Conservation (phyloP, 495 filamentous ascomycete genomes). For the Aspergillus panamensis region DNA sequence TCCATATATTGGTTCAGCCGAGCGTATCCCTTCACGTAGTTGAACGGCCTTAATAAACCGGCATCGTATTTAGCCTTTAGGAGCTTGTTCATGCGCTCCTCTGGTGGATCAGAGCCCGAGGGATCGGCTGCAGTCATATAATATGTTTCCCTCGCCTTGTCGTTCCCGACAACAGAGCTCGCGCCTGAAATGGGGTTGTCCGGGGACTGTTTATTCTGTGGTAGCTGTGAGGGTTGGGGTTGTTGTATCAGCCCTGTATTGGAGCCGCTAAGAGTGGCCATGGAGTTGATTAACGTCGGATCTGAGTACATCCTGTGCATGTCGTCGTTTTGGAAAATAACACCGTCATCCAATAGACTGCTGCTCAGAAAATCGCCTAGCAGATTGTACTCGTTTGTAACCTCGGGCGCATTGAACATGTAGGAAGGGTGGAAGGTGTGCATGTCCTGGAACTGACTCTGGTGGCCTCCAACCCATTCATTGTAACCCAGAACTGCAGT, state of each 20-base stretch:
- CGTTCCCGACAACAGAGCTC: constrained; percentile 56
- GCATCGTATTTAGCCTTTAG: constrained; percentile 94
- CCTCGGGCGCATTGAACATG: constrained; percentile 92
- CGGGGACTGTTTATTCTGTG: constrained; percentile 46
- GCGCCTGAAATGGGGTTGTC: constrained; percentile 59
- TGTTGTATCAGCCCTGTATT: constrained; percentile 36
- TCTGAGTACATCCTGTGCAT: constrained; percentile 54
- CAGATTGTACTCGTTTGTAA: constrained; percentile 92
- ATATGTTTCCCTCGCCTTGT: constrained; percentile 85
- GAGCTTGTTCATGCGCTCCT: constrained; percentile 92
- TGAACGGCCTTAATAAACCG: constrained; percentile 91
- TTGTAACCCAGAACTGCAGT: constrained; percentile 59
- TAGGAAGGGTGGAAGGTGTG: constrained; percentile 90
- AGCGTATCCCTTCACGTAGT: constrained; percentile 95
- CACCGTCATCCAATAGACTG: constrained; percentile 77
- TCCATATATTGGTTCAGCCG: constrained; percentile 87
- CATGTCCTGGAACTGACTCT: constrained; percentile 88
- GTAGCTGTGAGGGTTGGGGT: constrained; percentile 31
- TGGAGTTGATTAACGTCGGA: constrained; percentile 50
- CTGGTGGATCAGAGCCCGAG: constrained; percentile 82
- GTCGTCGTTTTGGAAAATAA: constrained; percentile 61
- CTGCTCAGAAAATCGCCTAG: constrained; percentile 93
- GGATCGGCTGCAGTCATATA: constrained; percentile 97
- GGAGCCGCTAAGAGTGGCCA: constrained; percentile 37
- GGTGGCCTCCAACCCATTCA: constrained; percentile 62